A percentile compares a stretch with the other conserved stretches of the same genome.
Conservation (phyloP, 2,329 filamentous ascomycete species). For the Purpureocillium takamizusanense region DNA sequence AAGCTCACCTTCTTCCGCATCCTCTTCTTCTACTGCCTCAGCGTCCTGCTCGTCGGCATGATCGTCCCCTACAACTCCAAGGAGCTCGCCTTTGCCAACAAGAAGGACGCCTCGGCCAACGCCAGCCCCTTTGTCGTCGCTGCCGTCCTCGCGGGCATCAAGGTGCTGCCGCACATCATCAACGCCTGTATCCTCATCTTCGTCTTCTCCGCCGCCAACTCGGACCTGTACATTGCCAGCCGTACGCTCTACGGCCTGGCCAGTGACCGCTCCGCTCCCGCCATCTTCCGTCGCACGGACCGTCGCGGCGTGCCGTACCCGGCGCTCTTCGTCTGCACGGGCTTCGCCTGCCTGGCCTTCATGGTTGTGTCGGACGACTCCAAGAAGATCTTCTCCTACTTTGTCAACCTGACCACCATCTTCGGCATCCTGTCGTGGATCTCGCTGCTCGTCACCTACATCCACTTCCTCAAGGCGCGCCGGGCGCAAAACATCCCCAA, state of each 20-base stretch:
- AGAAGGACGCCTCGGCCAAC: slow-evolving; percentile 23
- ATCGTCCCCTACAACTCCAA: slow-evolving; percentile 62
- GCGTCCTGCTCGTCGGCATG: slow-evolving; percentile 67
- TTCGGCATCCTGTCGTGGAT: slow-evolving; percentile 60
- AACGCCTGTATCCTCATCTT: slow-evolving; percentile 69
- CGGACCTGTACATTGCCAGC: slow-evolving; percentile 67
- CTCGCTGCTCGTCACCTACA: slow-evolving; percentile 58
- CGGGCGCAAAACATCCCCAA: slow-evolving; percentile 50
- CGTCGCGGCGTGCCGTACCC: slow-evolving; percentile 61
- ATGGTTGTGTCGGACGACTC: slow-evolving; percentile 54
- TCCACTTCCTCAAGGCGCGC: slow-evolving; percentile 56
- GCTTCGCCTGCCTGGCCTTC: slow-evolving; percentile 59
- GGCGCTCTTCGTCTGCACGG: slow-evolving; percentile 50
- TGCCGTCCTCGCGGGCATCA: slow-evolving; percentile 54
- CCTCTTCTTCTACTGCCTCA: slow-evolving; percentile 68
- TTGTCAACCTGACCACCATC: slow-evolving; percentile 59
- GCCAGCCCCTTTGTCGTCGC: slow-evolving; percentile 69
- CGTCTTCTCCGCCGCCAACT: slow-evolving; percentile 70
- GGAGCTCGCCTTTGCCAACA: slow-evolving; percentile 50
- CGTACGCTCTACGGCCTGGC: slow-evolving; percentile 67
- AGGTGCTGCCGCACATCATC: slow-evolving; percentile 54
- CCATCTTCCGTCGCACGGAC: slow-evolving; percentile 63
- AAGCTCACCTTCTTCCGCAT: slow-evolving; percentile 77
- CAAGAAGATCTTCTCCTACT: slow-evolving; percentile 51
- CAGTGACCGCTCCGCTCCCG: slow-evolving; percentile 61